Conservation (phyloP, 1,284 basidiomycete species). For the Puccinia sorghi region DNA sequence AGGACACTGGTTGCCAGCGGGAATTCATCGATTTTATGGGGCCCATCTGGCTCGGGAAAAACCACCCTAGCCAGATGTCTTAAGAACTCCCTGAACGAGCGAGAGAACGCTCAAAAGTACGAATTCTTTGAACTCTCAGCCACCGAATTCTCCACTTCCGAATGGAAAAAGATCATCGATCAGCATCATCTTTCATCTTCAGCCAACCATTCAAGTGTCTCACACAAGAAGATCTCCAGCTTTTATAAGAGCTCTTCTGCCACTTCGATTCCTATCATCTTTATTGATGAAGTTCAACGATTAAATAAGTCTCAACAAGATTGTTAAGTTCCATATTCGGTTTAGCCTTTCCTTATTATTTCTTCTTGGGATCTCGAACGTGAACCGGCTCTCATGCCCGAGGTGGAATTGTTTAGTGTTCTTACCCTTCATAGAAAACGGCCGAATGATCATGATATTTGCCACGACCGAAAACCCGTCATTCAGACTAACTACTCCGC, state of each 20-base stretch:
- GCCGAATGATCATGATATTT: conserved; percentile 66
- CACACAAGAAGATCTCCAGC: background rate
- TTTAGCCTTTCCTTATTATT: background rate
- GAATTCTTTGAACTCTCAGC: conserved; percentile 58
- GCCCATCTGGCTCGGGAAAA: conserved; percentile 75
- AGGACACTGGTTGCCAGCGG: conserved; percentile 62
- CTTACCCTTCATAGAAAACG: conserved; percentile 52
- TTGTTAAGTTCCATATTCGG: conserved; percentile 46
- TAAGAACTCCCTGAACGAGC: conserved; percentile 69
- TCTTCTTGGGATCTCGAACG: conserved; percentile 60
- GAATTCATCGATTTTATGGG: conserved; percentile 62
- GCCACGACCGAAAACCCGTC: conserved; percentile 92
- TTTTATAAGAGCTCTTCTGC: conserved; percentile 56
- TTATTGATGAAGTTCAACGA: conserved; percentile 86
- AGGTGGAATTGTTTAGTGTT: conserved; percentile 39
- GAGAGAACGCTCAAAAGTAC: conserved; percentile 34
- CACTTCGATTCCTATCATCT: conserved; percentile 65
- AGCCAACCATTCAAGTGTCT: conserved; percentile 61
- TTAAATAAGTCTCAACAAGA: conserved; percentile 80
- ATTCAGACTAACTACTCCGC: conserved; percentile 71
- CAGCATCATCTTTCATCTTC: conserved; percentile 63
- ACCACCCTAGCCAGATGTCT: conserved; percentile 75
- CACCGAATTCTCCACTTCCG: conserved; percentile 68
- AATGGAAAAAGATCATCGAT: conserved; percentile 77
- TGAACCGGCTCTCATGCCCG: conserved; percentile 76